phyloP scores from a whole-genome alignment of 345 rosid genomes.

The Ceriops tagal region DNA sequence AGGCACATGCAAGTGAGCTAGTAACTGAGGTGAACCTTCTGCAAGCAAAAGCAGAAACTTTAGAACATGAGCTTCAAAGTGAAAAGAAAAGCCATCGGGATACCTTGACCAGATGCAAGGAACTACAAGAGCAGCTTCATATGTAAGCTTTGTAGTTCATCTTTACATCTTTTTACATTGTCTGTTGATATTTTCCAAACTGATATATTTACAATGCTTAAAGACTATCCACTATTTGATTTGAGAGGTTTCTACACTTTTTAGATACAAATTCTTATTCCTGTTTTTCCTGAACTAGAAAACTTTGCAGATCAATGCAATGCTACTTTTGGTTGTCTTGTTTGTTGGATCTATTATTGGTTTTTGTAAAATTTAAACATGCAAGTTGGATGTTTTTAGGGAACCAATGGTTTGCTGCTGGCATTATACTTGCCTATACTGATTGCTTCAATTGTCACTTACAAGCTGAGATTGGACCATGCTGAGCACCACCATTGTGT shows the following conservation, averaged over 20 bases:
- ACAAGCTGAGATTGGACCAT: background rate
- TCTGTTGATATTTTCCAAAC: slow-evolving; percentile 2
- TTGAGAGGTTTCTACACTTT: no score
- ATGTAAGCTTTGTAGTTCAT: slow-evolving; percentile 38
- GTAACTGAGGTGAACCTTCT: slow-evolving; percentile 72
- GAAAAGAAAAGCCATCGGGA: slow-evolving; percentile 58
- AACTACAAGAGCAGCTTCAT: slow-evolving; percentile 76
- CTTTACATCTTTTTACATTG: background rate
- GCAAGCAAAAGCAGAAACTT: slow-evolving; percentile 43
- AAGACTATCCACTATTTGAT: no score
- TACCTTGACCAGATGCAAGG: slow-evolving; percentile 63
- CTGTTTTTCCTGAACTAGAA: no score
- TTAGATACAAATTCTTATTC: no score
- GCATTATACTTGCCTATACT: no score
- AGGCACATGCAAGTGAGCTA: slow-evolving; percentile 64
- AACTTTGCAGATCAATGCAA: no score
- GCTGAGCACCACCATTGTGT: background rate
- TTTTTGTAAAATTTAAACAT: background rate
- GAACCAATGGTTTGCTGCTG: no score
- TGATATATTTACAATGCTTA: background rate
- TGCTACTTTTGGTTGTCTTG: no score
- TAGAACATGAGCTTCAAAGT: slow-evolving; percentile 62
- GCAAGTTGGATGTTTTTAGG: no score
- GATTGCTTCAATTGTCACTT: background rate
- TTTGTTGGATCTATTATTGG: background rate